Conservation (phyloP, 306 rosid genomes). For the Senna siamea region DNA sequence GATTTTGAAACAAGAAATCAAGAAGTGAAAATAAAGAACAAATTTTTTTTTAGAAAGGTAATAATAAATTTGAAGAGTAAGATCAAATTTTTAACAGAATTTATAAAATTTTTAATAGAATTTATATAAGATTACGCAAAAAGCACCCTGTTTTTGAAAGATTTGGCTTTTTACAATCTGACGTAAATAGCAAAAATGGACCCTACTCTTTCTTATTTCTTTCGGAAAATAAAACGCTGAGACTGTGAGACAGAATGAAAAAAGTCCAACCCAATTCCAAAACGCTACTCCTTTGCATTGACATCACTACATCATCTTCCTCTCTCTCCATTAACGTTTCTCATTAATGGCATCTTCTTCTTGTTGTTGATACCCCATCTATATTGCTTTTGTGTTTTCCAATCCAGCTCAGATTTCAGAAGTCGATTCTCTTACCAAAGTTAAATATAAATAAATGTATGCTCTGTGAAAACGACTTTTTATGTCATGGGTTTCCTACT, state of each 20-base stretch:
- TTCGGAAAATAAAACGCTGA: slow-evolving; percentile 19
- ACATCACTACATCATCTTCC: slow-evolving; percentile 33
- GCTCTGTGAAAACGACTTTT: slow-evolving; percentile 7
- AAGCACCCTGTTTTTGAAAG: too few species aligned
- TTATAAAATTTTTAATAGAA: too few species aligned
- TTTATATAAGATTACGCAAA: too few species aligned
- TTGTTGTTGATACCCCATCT: slow-evolving; percentile 15
- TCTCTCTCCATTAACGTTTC: slow-evolving; percentile 25
- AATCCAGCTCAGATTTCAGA: slow-evolving; percentile 29
- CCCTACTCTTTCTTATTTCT: slow-evolving; percentile 25
- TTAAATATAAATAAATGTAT: not conserved
- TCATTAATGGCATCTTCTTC: slow-evolving; percentile 4
- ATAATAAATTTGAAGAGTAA: too few species aligned
- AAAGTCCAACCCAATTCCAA: slow-evolving; percentile 30
- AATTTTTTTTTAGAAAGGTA: too few species aligned
- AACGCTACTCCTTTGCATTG: slow-evolving; percentile 27
- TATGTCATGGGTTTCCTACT: slow-evolving; percentile 5
- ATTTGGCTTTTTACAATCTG: too few species aligned
- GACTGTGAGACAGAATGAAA: slow-evolving; percentile 14
- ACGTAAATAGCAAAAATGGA: too few species aligned
- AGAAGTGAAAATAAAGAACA: too few species aligned
- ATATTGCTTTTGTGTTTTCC: slow-evolving; percentile 13
- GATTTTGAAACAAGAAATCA: too few species aligned
- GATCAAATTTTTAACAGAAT: too few species aligned
- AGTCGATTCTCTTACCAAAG: slow-evolving; percentile 23